Conservation (phyloP, 306 rosid genomes). For the Mimosa pudica region DNA sequence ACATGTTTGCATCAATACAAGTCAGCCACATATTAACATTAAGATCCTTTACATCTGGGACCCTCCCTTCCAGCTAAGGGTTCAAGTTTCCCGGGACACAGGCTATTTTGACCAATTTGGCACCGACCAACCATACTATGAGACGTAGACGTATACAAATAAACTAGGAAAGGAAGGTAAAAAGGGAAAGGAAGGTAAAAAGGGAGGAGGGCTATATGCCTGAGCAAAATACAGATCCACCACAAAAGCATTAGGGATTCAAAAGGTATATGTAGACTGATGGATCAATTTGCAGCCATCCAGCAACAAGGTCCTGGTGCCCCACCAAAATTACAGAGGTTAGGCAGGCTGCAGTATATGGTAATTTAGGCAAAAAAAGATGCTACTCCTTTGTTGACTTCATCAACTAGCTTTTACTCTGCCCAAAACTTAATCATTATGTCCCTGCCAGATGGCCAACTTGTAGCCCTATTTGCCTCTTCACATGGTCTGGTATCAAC, state of each 20-base stretch:
- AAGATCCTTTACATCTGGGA: conserved; percentile 54
- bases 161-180: conserved; percentile 42
- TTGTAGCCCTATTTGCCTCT: conserved; percentile 76
- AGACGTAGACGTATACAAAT: conserved; percentile 70
- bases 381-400: conserved; percentile 48
- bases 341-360: conserved; percentile 45
- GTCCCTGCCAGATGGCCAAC: conserved; percentile 62
- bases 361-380: conserved; percentile 64
- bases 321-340: conserved; percentile 34
- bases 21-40: conserved; percentile 60
- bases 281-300: conserved; percentile 56
- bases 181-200: conserved; percentile 33
- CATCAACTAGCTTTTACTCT: conserved; percentile 49
- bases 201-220: conserved; percentile 33
- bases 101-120: conserved; percentile 55
- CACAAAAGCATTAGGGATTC: conserved; percentile 32
- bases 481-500: conserved; percentile 89
- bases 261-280: conserved; percentile 43
- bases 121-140: conserved; percentile 67
- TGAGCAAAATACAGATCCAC: conserved; percentile 45
- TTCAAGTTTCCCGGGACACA: conserved; percentile 58
- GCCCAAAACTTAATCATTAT: conserved; percentile 45
- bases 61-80: conserved; percentile 65
- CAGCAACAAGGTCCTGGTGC: conserved; percentile 45
- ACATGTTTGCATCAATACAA: conserved; percentile 35